These are phyloP conservation scores for Zygnema circumcarinatum DNA, from an alignment of 139 green algal genomes.

Conservation along the genomic window DNA sequence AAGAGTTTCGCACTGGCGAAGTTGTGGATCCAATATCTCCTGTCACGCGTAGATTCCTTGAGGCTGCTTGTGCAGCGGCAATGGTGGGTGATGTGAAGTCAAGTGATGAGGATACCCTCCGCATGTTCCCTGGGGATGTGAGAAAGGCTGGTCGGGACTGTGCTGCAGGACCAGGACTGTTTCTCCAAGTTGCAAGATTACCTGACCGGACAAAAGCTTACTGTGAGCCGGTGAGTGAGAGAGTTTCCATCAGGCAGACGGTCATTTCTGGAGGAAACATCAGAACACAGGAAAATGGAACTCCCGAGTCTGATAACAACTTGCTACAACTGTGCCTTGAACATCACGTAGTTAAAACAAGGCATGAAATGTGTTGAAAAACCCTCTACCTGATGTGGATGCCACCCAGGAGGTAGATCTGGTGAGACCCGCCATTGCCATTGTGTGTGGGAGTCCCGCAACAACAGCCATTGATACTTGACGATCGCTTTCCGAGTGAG, in stretches of 20 bases:
- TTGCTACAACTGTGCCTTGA: no score
- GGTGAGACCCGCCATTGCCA: slow-evolving; percentile 27
- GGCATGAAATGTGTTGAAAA: no score
- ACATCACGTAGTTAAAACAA: no score
- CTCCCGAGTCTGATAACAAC: no score
- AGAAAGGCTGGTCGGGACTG: slow-evolving; percentile 10
- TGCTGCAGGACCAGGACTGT: neutral
- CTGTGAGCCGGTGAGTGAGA: no score
- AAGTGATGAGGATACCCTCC: slow-evolving; percentile 8
- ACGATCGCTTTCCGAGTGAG: neutral
- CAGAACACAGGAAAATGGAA: no score
- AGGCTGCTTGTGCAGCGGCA: slow-evolving; percentile 3
- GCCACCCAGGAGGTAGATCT: slow-evolving; percentile 27
- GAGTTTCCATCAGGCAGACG: no score
- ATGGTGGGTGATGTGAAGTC: slow-evolving; percentile 34
- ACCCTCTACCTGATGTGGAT: slow-evolving; percentile 21
- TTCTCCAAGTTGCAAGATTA: slow-evolving; percentile 18
- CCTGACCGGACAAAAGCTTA: neutral
- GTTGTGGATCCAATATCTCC: neutral
- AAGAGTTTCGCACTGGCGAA: neutral
- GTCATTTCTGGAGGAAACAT: no score
- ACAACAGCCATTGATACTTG: slow-evolving; percentile 21
- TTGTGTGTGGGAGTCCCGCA: neutral
- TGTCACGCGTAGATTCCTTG: neutral
- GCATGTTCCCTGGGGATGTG: neutral